These are phyloP conservation scores for Barbarea vulgaris DNA, from an alignment of 345 rosid species.

Conservation along the genomic window DNA sequence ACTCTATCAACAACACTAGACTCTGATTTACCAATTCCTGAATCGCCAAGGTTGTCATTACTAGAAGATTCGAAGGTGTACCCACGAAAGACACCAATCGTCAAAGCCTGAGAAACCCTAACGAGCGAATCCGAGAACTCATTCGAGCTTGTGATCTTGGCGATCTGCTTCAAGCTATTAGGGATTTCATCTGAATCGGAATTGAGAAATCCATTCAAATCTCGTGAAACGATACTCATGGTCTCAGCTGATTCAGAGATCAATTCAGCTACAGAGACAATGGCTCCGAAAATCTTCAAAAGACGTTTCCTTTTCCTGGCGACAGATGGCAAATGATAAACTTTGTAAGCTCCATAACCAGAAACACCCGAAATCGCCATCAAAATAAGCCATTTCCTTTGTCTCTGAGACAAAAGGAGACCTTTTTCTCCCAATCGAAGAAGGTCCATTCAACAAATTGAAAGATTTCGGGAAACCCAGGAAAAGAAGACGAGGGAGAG, in stretches of 20 bases:
- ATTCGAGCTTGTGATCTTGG: constrained; percentile 67
- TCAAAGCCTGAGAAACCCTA: constrained; percentile 64
- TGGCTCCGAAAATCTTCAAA: constrained; percentile 56
- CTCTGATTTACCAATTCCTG: constrained; percentile 25
- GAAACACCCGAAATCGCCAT: constrained; percentile 67
- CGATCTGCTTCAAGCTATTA: constrained; percentile 80
- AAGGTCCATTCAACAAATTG: constrained; percentile 52
- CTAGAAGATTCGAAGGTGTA: constrained; percentile 45
- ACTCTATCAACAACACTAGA: constrained; percentile 54
- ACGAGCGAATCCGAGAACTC: constrained; percentile 65
- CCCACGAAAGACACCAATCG: constrained; percentile 68
- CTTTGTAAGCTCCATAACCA: constrained; percentile 74
- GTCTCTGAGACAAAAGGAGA: constrained; percentile 48
- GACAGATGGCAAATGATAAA: constrained; percentile 69
- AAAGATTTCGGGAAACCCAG: no score
- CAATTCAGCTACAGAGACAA: constrained; percentile 68
- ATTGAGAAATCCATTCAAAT: constrained; percentile 63
- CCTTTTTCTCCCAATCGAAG: constrained; percentile 49
- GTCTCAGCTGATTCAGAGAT: constrained; percentile 75
- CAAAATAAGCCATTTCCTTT: constrained; percentile 63
- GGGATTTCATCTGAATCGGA: constrained; percentile 86
- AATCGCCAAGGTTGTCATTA: constrained; percentile 18
- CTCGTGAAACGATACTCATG: constrained; percentile 61
- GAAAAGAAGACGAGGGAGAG: background rate
- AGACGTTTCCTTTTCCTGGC: constrained; percentile 62